Base-by-base conservation (phyloP, 352 stramenopile genomes). In the Phytophthora syringae region DNA sequence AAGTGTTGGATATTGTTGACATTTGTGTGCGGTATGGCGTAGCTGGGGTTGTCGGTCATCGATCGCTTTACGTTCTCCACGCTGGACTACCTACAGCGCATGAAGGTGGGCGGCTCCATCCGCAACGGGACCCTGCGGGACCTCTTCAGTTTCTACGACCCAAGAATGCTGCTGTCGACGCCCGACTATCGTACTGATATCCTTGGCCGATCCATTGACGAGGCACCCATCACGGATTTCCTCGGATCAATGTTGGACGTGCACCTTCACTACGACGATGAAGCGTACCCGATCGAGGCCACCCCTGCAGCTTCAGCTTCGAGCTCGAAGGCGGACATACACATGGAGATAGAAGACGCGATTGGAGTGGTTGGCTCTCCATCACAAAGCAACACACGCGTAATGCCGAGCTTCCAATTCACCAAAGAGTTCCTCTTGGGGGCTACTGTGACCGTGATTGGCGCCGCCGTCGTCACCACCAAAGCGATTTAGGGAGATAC, bases 1-100 rank as follows among this genome's bases (percentile, higher is more conserved):
- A 7, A 32, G 12, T 30, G 18, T 24, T 55, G 7, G 20, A 1
- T 49, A 16, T 18, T 16, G 39, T 6, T 63, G 25, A 63, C 39
- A 52, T 50, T 12, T 34, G 37, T 43, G 20, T 50, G 5, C 5
- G 30, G 37, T 24, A 3, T 24, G 9, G 39, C 57, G 13, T 55
- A 93, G 86, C 60, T 97, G 36, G 90, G 90, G 3, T 55, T 96
- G 22, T 85, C 90, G 9, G 84, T 97, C 39, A 97, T 97, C 58
- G 90, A 97, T 66, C 86, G 89, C 37, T 97, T 97, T 60, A 96
- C 90, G 27, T 97, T 93, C 56, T 82, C 86, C 24, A 96, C 89
- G 49, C 76, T 97, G 15, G 89, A 97, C 66, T 97, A 93, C 61
- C 54, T 97, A 60, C 86, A 96, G 44, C 84, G 72, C 25, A 89